Evolutionary conservation across 495 filamentous ascomycete species (phyloP).

Genomic region (Xylaria cubensis): DNA sequence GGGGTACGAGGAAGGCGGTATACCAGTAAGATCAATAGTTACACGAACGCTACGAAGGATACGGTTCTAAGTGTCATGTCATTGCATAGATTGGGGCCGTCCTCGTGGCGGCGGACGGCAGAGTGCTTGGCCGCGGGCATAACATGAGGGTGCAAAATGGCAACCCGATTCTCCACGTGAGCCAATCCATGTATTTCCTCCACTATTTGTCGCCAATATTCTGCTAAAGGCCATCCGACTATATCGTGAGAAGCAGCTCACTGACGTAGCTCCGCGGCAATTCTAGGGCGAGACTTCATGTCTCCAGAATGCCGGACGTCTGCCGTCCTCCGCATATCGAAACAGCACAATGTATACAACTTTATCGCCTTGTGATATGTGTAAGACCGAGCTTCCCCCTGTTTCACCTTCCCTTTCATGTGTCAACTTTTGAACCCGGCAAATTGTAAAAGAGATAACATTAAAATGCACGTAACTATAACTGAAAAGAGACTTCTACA

Average conservation of each 20-base stretch:
- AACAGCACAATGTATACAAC: constrained; percentile 86
- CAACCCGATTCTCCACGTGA: constrained; percentile 77
- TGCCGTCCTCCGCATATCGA: constrained; percentile 72
- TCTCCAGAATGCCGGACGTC: constrained; percentile 77
- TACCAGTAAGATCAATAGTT: constrained; percentile 58
- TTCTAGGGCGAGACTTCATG: constrained; percentile 79
- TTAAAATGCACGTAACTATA: constrained; percentile 7
- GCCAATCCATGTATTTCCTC: constrained; percentile 32
- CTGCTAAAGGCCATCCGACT: background rate
- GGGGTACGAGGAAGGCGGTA: constrained; percentile 74
- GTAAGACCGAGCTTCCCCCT: constrained; percentile 48
- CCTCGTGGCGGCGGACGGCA: constrained; percentile 72
- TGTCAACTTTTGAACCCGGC: no score
- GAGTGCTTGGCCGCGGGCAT: constrained; percentile 78
- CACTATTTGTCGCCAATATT: background rate
- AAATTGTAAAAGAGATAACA: background rate
- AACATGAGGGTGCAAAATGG: constrained; percentile 83
- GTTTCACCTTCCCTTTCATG: no score
- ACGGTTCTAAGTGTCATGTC: background rate
- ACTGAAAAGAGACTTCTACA: constrained; percentile 15
- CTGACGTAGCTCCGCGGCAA: background rate
- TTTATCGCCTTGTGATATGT: constrained; percentile 88
- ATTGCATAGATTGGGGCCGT: constrained; percentile 70
- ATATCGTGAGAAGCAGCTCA: background rate
- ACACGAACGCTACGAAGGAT: background rate